These are phyloP conservation scores for Harrya chromipes DNA, from an alignment of 768 basidiomycete genomes.

Conservation along the genomic window DNA sequence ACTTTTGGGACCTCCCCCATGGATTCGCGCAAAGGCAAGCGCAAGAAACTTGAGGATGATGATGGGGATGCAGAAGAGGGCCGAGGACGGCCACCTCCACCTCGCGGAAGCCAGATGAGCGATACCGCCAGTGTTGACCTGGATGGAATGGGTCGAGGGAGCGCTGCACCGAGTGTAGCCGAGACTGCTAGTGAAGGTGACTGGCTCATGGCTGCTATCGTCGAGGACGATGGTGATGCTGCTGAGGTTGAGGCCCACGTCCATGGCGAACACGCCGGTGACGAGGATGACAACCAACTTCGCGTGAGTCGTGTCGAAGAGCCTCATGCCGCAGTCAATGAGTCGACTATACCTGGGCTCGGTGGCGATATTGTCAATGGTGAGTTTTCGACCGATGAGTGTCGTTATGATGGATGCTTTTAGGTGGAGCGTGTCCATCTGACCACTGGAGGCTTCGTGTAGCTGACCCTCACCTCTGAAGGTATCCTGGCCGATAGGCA, in stretches of 20 bases:
- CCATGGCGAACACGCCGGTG: constrained; percentile 43
- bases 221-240: constrained; percentile 61
- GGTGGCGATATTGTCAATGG: constrained; percentile 42
- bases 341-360: constrained; percentile 31
- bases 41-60: constrained; percentile 88
- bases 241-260: constrained; percentile 56
- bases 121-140: constrained; percentile 57
- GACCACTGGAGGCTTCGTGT: constrained; percentile 43
- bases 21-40: constrained; percentile 73
- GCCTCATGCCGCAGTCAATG: constrained; percentile 36
- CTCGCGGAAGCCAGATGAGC: constrained; percentile 39
- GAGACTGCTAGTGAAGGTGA: constrained; percentile 70
- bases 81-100: constrained; percentile 63
- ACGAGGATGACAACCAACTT: constrained; percentile 45
- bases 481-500: constrained; percentile 40
- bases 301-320: constrained; percentile 42
- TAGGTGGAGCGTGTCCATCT: constrained; percentile 41
- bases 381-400: constrained; percentile 45
- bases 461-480: constrained; percentile 51
- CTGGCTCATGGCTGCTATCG: constrained; percentile 89
- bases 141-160: constrained; percentile 55
- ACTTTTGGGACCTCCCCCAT: constrained; percentile 41
- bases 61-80: constrained; percentile 77
- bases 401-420: constrained; percentile 44
- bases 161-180: constrained; percentile 65